Evolutionary conservation across 768 basidiomycete genomes (phyloP), one percentile per base, ranked within the genome.

Genomic region (Tubosaeta sp.): DNA sequence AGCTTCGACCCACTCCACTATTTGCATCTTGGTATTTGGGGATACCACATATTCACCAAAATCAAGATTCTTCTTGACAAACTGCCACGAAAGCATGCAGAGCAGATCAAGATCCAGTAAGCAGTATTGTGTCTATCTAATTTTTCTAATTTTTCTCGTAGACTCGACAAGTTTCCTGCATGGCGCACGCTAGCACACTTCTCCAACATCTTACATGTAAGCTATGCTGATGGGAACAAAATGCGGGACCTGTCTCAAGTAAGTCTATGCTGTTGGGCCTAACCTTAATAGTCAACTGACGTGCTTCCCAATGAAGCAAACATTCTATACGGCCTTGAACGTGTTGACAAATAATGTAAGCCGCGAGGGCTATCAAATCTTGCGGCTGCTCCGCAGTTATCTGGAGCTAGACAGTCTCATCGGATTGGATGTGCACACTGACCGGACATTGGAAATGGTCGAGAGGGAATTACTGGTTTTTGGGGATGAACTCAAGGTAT

Each of bases 131-230:
- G 1, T 22, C 22, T 22, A 10, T 35, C 34, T 12, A 35, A 35
- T 35, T 35, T 35, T 35, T 35, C 34, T 35, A 7, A 35, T 6
- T 35, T 35, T 12, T 35, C 34, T 35, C 22, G 3, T 13, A 35
- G 34, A 35, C 34, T 31, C 7, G 43, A 55, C 12, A 9, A 12
- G 10, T 55, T 72, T 27, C 71, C 73, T 8, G 51, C 58, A 1
- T 76, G 74, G 74, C 38, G 62, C 3, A 62, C 60, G 16, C 52
- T 76, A n/a, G 66, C 66, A 29, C 73, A 72, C 48, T 74, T 74
- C 50, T 7, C 46, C 1, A 29, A 54, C 3, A 44, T 69, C 8
- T 55, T 61, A 33, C 56, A 59, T 14, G 52, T 68, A 5, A 46
- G 64, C 17, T 74, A 72, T 59, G 56, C 61, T 11, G 70, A 75